Conservation (phyloP, 176 grass and related monocot genomes). For the Oryza glumipatula region DNA sequence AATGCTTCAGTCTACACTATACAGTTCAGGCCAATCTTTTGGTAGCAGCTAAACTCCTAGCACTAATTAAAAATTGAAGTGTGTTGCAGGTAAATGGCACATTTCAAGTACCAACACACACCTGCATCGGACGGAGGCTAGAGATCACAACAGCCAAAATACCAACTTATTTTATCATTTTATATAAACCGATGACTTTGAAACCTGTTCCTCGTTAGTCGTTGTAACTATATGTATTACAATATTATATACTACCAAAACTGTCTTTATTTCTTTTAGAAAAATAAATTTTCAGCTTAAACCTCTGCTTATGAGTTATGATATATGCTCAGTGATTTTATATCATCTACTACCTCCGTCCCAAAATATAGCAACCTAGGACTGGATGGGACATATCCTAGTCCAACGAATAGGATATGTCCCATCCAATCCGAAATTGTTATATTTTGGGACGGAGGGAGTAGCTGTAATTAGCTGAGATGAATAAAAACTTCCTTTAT, state of each 20-base stretch:
- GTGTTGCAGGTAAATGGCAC: slow-evolving; percentile 28
- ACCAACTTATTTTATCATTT: slow-evolving; percentile 1
- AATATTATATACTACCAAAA: not conserved
- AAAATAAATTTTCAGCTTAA: slow-evolving; percentile 29
- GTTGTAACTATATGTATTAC: slow-evolving; percentile 4
- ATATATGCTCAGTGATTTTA: too few species aligned
- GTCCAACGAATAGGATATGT: too few species aligned
- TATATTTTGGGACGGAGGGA: too few species aligned
- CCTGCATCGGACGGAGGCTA: slow-evolving; percentile 30
- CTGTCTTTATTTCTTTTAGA: not conserved
- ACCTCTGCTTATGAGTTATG: not conserved
- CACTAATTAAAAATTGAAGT: slow-evolving; percentile 4
- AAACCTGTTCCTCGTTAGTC: slow-evolving; percentile 3
- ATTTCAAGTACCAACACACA: slow-evolving; percentile 38
- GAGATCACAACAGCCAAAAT: slow-evolving; percentile 35
- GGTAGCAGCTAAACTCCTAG: not conserved
- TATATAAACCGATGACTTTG: not conserved
- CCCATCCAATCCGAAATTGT: too few species aligned
- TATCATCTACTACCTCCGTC: too few species aligned
- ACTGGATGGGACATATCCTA: too few species aligned
- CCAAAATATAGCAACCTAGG: too few species aligned
- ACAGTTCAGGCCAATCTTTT: slow-evolving; percentile 26
- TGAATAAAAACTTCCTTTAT: too few species aligned
- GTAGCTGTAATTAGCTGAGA: too few species aligned
- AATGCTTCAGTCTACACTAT: not conserved